Base-by-base conservation (phyloP, 225 moss, liverwort and hornwort species). In the Physcomitrium patens region DNA sequence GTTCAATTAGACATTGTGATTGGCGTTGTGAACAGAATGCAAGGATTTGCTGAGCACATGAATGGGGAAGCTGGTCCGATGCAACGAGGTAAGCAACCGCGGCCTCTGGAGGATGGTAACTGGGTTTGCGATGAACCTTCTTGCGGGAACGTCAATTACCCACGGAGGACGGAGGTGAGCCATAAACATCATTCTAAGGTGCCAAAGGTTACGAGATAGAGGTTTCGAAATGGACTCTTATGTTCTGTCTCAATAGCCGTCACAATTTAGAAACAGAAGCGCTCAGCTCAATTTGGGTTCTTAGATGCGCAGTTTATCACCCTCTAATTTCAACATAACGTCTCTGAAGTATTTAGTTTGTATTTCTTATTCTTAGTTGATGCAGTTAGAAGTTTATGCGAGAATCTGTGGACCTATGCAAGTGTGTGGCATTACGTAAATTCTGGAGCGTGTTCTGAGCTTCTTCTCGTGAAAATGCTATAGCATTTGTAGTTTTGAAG, bases 21-120 rank as follows among this genome's bases (percentile, higher is more conserved):
- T 53, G 60, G 54, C 6, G 15, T 52, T 63, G 43, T 69, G 65
- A 69, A 67, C 82, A 87, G 87, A 75, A 87, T 87, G 87, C 94
- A 95, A 89, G 93, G 97, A 20, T 82, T 99, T 73, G 83, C 89
- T 65, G 96, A 99, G 65, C 97, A 94, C 60, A 91, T 99, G 83
- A 93, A 91, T 74, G 97, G 94, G 76, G 97, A 99, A 52, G 76
- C 70, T 50, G 85, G 88, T 12, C 69, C 89, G 81, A 84, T 94
- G 80, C 87, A 91, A 73, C 87, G 92, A 76, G 96, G 97, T 43
- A 99, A 99, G 81, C 97, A 99, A 82, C 97, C 97, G 23, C 93
- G 97, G 63, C 95, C 97, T 37, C 64, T 99, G 79, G 97, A 99
- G 83, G 97, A 99, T 86, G 97, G 97, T 17, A 95, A 99, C 79